These are phyloP conservation scores for Boletus barrowsii DNA, from an alignment of 768 basidiomycete species.

Conservation along the genomic window DNA sequence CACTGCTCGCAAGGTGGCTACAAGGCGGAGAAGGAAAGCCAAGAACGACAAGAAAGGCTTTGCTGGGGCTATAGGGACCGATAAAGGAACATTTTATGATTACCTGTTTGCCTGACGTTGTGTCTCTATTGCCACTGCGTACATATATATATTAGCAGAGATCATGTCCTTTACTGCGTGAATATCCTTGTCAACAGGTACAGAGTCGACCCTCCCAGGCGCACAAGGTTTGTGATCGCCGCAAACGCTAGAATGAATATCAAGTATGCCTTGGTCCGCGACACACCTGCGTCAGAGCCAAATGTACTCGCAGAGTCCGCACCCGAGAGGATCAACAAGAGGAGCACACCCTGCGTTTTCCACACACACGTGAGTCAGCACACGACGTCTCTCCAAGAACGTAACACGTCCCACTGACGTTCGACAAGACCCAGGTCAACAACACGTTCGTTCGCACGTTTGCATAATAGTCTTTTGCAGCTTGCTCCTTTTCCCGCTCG, in stretches of 20 bases:
- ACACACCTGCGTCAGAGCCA: constrained; percentile 41
- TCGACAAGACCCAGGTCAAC: constrained; percentile 80
- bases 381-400: background rate
- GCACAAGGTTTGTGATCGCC: constrained; percentile 69
- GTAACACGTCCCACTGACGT: constrained; percentile 45
- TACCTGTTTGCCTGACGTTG: constrained; percentile 39
- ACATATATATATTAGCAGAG: background rate
- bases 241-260: constrained; percentile 80
- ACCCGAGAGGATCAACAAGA: constrained; percentile 67
- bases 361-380: background rate
- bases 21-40: constrained; percentile 16
- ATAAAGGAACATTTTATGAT: constrained; percentile 38
- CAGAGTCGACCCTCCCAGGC: constrained; percentile 57
- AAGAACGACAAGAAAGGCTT: constrained; percentile 13
- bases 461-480: constrained; percentile 84
- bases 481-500: constrained; percentile 64
- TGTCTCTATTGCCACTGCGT: background rate
- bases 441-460: constrained; percentile 82
- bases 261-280: constrained; percentile 70
- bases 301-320: constrained; percentile 59
- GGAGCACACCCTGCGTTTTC: constrained; percentile 54
- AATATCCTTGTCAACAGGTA: constrained; percentile 51
- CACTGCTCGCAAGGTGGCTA: constrained; percentile 9
- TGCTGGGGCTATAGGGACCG: constrained; percentile 12
- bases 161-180: constrained; percentile 39